These are phyloP conservation scores for Sclerotinia glacialis DNA, from an alignment of 2,329 filamentous ascomycete species.

Conservation along the genomic window DNA sequence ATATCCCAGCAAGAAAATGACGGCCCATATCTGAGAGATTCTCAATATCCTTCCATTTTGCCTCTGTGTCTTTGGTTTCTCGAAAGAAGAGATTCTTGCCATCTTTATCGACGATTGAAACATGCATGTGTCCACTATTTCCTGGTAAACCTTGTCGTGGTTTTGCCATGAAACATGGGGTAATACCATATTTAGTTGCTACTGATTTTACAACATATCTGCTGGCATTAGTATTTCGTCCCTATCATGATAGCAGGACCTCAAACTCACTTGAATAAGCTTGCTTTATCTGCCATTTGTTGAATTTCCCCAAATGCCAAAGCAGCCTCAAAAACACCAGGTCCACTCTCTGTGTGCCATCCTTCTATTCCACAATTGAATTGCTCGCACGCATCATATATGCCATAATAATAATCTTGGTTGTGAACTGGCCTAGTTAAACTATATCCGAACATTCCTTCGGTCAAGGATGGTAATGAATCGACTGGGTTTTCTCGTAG, in stretches of 20 bases:
- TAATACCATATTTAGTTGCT: conserved; percentile 83
- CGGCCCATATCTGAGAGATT: conserved; percentile 83
- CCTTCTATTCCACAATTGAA: conserved; percentile 85
- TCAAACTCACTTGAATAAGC: conserved; percentile 73
- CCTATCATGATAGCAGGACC: neutral
- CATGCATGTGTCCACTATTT: conserved; percentile 93
- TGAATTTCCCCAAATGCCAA: conserved; percentile 85
- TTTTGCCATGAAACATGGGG: conserved; percentile 98
- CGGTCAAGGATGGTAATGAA: conserved; percentile 74
- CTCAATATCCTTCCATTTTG: conserved; percentile 71
- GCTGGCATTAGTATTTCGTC: conserved; percentile 16
- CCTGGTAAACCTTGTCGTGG: conserved; percentile 86
- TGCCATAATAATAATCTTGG: conserved; percentile 85
- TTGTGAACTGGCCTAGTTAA: conserved; percentile 84
- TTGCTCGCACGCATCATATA: conserved; percentile 74
- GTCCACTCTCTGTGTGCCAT: conserved; percentile 93
- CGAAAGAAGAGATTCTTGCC: conserved; percentile 83
- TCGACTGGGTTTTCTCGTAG: conserved; percentile 70
- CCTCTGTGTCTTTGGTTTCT: conserved; percentile 65
- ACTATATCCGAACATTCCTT: conserved; percentile 96
- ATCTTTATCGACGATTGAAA: conserved; percentile 78
- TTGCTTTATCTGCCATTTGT: conserved; percentile 87
- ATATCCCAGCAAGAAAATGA: conserved; percentile 86
- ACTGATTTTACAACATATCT: conserved; percentile 85
- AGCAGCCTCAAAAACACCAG: conserved; percentile 92